Percentiles rank a stretch among this genome's conserved stretches.
phyloP scores from a whole-genome alignment of 2,329 filamentous ascomycete genomes.

The Colletotrichum musicola region DNA sequence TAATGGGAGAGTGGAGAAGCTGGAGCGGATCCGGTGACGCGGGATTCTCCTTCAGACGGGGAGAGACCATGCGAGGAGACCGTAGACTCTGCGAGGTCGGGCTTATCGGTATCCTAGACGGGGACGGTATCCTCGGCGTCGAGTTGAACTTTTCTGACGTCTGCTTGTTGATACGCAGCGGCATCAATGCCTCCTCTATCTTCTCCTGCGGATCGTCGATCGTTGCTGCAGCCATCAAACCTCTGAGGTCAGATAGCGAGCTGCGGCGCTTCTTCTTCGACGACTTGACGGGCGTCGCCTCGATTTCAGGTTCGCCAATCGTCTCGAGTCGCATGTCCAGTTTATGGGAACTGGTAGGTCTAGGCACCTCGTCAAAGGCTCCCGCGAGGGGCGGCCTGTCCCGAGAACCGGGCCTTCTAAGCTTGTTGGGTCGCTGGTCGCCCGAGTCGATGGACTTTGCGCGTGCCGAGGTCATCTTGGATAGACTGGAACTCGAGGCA shows the following conservation, averaged over 20 bases:
- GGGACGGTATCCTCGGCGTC: conserved; percentile 57
- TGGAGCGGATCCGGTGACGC: conserved; percentile 35
- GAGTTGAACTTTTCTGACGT: conserved; percentile 70
- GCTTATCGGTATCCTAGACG: conserved; percentile 67
- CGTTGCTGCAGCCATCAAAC: conserved; percentile 72
- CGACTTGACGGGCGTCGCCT: conserved; percentile 49
- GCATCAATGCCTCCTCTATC: conserved; percentile 55
- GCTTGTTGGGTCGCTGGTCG: conserved; percentile 61
- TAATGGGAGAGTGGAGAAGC: conserved; percentile 10
- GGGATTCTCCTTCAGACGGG: conserved; percentile 61
- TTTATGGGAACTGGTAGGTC: conserved; percentile 70
- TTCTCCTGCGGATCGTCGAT: conserved; percentile 57
- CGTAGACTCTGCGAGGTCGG: conserved; percentile 57
- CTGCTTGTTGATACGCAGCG: conserved; percentile 65
- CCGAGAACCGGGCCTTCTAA: conserved; percentile 66
- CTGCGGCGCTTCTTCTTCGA: conserved; percentile 86
- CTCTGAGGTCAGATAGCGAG: conserved; percentile 88
- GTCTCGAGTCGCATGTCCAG: conserved; percentile 69
- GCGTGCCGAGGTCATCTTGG: conserved; percentile 73
- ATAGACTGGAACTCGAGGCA: conserved; percentile 71
- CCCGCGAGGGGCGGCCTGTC: conserved; percentile 72
- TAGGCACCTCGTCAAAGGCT: conserved; percentile 70
- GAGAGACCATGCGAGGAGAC: conserved; percentile 49
- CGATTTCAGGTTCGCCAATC: conserved; percentile 68
- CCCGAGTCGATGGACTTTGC: conserved; percentile 85